Evolutionary conservation across 2,329 filamentous ascomycete species (phyloP), one percentile per base, ranked within the genome.

Genomic region (Aureobasidium sp.): DNA sequence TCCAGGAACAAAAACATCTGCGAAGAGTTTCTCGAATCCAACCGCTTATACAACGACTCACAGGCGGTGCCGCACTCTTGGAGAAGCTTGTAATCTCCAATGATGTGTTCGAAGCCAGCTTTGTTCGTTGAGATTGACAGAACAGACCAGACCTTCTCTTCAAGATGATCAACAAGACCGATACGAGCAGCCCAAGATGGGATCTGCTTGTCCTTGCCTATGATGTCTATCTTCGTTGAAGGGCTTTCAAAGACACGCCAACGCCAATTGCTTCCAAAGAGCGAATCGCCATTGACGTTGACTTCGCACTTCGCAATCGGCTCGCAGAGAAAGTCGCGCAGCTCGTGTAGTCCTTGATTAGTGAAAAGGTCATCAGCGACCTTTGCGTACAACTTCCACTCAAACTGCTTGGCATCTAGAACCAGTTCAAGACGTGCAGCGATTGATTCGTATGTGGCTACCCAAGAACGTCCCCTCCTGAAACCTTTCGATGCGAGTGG

Each of bases 1-100:
- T 85, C 79, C 3, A 81, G 66, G 59, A 83, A 84, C 2, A 85
- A 63, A 58, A 75, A 85, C 0, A 83, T 51, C 1, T 69, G 61
- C 45, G 59, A 50, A 3, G 55, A 55, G 6, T 51, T 45, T 7
- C 21, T 22, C 22, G 60, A 32, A 47, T 57, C 40, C 17, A 47
- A 48, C 25, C 67, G 73, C 59, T 73, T 75, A 63, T 84, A 82
- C 19, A 85, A 63, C 50, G 75, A 74, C 14, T 73, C 70, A 19
- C 67, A 72, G 0, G 81, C 75, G 3, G 77, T 82, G 4, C 80
- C 81, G 59, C 83, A 86, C 5, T 77, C 65, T 10, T 72, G 74
- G 1, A 80, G 66, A 8, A 75, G 66, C 6, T 68, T 58, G 58
- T 83, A 85, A 0, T 61, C 61, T 2, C 82, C 82, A n/a, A n/a